Evolutionary conservation across 768 basidiomycete genomes (phyloP).

Genomic region (Pleurotus platypus): DNA sequence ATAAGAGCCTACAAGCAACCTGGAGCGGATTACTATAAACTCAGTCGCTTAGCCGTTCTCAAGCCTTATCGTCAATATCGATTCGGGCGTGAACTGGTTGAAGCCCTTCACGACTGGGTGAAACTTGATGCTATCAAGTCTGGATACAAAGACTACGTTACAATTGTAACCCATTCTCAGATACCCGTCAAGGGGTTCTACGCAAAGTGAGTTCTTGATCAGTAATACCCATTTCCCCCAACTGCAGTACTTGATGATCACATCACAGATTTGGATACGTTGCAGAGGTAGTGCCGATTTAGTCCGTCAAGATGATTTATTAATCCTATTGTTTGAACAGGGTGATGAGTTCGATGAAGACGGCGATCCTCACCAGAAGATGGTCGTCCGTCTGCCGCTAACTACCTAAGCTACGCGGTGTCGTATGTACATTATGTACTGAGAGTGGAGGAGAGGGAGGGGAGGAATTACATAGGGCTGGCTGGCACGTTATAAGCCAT

Average conservation of each 20-base stretch:
- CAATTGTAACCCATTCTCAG: constrained; percentile 68
- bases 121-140: constrained; percentile 33
- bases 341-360: constrained; percentile 78
- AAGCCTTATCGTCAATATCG: constrained; percentile 58
- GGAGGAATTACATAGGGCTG: not conserved
- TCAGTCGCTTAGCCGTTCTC: constrained; percentile 67
- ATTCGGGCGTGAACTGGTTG: constrained; percentile 67
- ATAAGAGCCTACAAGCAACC: constrained; percentile 47
- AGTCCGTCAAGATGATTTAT: too few species aligned
- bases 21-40: constrained; percentile 56
- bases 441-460: constrained; percentile 11
- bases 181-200: constrained; percentile 72
- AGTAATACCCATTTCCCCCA: constrained; percentile 9
- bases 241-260: too few species aligned
- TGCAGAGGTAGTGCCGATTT: constrained; percentile 44
- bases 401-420: constrained; percentile 6
- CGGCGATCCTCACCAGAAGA: constrained; percentile 83
- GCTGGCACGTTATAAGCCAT: not conserved
- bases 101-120: constrained; percentile 59
- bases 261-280: constrained; percentile 61
- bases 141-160: constrained; percentile 14
- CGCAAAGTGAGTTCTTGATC: constrained; percentile 53
- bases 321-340: constrained; percentile 26
- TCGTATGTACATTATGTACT: constrained; percentile 9
- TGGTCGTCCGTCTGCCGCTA: constrained; percentile 55